Conservation (phyloP, 176 grass and related monocot genomes). For the Secale cereale region DNA sequence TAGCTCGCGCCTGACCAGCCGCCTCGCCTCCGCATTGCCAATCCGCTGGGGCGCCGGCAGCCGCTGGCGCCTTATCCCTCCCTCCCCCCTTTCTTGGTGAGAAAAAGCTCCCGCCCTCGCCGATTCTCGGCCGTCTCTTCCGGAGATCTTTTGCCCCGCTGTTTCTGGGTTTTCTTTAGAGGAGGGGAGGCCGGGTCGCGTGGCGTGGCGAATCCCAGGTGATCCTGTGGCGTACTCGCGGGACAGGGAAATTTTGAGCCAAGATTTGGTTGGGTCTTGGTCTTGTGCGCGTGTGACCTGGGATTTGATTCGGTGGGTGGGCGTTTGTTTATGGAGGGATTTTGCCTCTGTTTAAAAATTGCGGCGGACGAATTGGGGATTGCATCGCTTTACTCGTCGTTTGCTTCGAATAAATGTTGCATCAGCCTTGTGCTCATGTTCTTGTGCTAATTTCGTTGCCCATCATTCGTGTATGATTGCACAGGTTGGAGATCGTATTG, state of each 20-base stretch:
- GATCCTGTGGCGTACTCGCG: not conserved
- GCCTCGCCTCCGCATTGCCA: conserved; percentile 17
- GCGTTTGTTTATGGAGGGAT: not conserved
- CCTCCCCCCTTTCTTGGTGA: not conserved
- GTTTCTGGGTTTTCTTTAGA: not conserved
- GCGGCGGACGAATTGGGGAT: not conserved
- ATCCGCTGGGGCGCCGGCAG: not conserved
- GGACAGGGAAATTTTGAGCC: not conserved
- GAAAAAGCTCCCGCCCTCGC: not conserved
- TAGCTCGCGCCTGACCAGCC: not conserved
- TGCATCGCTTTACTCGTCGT: not conserved
- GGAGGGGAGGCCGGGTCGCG: not conserved
- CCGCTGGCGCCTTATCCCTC: not conserved
- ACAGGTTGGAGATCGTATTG: not conserved
- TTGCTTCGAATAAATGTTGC: not conserved
- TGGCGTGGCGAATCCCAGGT: not conserved
- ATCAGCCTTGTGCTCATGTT: not conserved
- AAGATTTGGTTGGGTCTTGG: not conserved
- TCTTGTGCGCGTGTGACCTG: conserved; percentile 6
- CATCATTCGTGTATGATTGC: conserved; percentile 24
- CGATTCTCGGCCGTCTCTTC: conserved; percentile 8
- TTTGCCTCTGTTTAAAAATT: conserved; percentile 4
- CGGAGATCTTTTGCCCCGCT: not conserved
- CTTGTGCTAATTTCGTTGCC: not conserved
- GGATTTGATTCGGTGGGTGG: conserved; percentile 4